phyloP scores from a whole-genome alignment of 2,329 filamentous ascomycete species.

The Aureobasidium sp. region DNA sequence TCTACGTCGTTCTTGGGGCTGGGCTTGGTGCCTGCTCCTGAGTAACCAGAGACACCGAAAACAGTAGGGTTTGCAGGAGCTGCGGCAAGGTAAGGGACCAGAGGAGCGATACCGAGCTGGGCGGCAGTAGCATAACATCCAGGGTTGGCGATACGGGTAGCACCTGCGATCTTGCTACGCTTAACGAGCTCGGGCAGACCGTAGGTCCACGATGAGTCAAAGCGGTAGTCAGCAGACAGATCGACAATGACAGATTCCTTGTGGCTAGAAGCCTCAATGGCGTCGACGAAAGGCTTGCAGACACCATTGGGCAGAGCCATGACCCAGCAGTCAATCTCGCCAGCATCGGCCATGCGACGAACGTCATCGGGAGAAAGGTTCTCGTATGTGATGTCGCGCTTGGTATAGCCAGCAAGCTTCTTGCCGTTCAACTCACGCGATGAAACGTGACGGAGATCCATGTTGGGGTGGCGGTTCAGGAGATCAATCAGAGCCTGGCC shows the following conservation, averaged over 20 bases:
- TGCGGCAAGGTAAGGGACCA: constrained; percentile 63
- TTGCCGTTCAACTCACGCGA: constrained; percentile 86
- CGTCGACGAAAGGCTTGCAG: constrained; percentile 88
- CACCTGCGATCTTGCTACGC: constrained; percentile 65
- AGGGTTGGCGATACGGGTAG: constrained; percentile 81
- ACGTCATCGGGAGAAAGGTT: constrained; percentile 83
- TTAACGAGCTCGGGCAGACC: constrained; percentile 79
- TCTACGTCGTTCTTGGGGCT: constrained; percentile 88
- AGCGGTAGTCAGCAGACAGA: constrained; percentile 93
- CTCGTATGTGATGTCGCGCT: constrained; percentile 86
- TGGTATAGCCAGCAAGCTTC: constrained; percentile 80
- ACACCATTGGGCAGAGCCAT: constrained; percentile 95
- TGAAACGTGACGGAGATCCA: constrained; percentile 86
- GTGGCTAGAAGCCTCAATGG: constrained; percentile 63
- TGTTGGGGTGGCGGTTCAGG: constrained; percentile 76
- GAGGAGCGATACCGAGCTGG: constrained; percentile 77
- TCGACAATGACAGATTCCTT: constrained; percentile 74
- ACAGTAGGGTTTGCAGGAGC: constrained; percentile 61
- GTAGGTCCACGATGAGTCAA: constrained; percentile 79
- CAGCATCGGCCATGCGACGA: constrained; percentile 70
- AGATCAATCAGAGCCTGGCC: constrained; percentile 84
- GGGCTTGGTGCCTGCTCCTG: constrained; percentile 88
- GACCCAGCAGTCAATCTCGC: constrained; percentile 90
- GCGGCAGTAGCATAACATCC: constrained; percentile 93
- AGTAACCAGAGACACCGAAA: constrained; percentile 91